These are phyloP conservation scores for Alternaria rosae DNA, from an alignment of 2,329 filamentous ascomycete species.

Conservation along the genomic window DNA sequence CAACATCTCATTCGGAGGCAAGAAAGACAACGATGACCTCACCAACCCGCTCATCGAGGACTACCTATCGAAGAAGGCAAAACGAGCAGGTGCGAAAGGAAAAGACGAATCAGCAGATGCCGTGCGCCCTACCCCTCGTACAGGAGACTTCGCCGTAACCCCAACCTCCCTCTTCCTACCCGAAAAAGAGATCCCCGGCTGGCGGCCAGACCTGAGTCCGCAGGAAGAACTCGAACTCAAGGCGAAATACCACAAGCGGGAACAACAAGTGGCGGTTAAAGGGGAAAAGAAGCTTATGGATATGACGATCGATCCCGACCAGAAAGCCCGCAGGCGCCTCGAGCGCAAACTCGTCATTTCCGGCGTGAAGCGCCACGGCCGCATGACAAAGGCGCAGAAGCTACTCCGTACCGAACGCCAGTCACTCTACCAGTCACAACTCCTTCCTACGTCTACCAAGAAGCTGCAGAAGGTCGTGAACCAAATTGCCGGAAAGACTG, in stretches of 20 bases:
- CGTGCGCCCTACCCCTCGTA: slow-evolving; percentile 15
- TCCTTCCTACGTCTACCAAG: slow-evolving; percentile 86
- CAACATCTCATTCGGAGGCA: slow-evolving; percentile 20
- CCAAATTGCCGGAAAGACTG: slow-evolving; percentile 91
- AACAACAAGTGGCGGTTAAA: slow-evolving; percentile 17
- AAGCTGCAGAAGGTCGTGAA: slow-evolving; percentile 86
- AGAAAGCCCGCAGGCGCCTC: slow-evolving; percentile 74
- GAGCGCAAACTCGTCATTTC: slow-evolving; percentile 85
- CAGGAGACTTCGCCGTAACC: slow-evolving; percentile 26
- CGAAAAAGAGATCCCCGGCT: slow-evolving; percentile 37
- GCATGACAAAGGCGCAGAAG: slow-evolving; percentile 70
- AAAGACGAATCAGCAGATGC: slow-evolving; percentile 2
- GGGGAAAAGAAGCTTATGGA: slow-evolving; percentile 64
- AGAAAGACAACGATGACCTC: slow-evolving; percentile 26
- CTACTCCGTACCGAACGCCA: slow-evolving; percentile 72
- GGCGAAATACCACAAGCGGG: slow-evolving; percentile 12
- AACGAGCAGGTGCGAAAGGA: slow-evolving; percentile 4
- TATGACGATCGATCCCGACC: slow-evolving; percentile 72
- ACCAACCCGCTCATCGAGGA: slow-evolving; percentile 70
- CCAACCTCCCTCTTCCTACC: slow-evolving; percentile 35
- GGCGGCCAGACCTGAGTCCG: slow-evolving; percentile 22
- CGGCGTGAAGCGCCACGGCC: slow-evolving; percentile 72
- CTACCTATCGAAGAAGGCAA: slow-evolving; percentile 46
- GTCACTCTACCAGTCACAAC: slow-evolving; percentile 68
- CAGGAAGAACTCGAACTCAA: slow-evolving; percentile 25